A percentile compares a stretch with the other conserved stretches of the same genome.
Conservation (phyloP, 2,329 filamentous ascomycete species). For the Dothideomycetidae sp. region DNA sequence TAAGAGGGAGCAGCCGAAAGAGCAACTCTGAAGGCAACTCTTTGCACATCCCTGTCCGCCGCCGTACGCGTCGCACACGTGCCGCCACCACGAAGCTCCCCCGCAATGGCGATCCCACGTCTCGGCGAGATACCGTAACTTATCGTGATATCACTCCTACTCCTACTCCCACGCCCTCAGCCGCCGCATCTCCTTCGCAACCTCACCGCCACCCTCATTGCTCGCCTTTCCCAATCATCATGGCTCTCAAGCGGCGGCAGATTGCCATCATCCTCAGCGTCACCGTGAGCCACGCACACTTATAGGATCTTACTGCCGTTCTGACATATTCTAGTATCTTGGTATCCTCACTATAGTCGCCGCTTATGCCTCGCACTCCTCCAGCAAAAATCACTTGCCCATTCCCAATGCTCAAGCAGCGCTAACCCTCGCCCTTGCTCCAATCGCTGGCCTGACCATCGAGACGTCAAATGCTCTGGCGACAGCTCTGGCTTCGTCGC, state of each 20-base stretch:
- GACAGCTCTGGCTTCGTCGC: slow-evolving; percentile 14
- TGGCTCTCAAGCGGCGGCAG: slow-evolving; percentile 23
- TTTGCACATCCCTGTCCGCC: no score
- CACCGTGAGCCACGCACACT: slow-evolving; percentile 18
- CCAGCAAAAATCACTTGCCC: slow-evolving; percentile 26
- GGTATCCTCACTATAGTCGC: slow-evolving; percentile 27
- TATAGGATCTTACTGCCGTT: neutral
- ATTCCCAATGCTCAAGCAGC: slow-evolving; percentile 28
- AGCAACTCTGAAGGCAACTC: no score
- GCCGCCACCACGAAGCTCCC: neutral
- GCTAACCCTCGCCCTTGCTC: slow-evolving; percentile 29
- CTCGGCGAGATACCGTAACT: neutral
- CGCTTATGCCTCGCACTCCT: slow-evolving; percentile 22
- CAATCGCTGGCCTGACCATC: slow-evolving; percentile 30
- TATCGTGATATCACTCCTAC: neutral
- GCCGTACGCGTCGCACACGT: neutral
- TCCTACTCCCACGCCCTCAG: neutral
- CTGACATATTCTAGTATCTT: slow-evolving; percentile 30
- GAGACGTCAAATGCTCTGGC: slow-evolving; percentile 24
- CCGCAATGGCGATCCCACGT: neutral
- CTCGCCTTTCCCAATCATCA: no score
- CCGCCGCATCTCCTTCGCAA: neutral
- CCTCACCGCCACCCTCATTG: no score
- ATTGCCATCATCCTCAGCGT: slow-evolving; percentile 26
- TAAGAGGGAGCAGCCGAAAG: no score